These are phyloP conservation scores for Theobroma grandiflorum DNA, from an alignment of 441 rosid species.

Conservation along the genomic window DNA sequence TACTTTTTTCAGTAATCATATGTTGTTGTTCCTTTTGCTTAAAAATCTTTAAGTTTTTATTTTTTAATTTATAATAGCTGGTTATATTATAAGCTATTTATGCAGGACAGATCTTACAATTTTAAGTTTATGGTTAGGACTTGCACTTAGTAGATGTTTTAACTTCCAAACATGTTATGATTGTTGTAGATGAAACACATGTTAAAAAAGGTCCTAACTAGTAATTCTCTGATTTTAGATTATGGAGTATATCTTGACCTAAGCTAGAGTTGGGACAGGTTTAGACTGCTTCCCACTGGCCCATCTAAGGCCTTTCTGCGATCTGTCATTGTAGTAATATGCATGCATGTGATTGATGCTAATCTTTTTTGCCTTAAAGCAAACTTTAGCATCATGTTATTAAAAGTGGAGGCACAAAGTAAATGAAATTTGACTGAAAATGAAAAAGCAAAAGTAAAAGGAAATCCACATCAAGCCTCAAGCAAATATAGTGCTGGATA, in stretches of 20 bases:
- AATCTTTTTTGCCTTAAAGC: constrained; percentile 1
- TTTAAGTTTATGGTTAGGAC: background rate
- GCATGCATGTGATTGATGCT: background rate
- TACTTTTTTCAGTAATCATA: background rate
- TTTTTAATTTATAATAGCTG: background rate
- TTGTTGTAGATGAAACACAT: background rate
- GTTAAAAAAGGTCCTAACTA: background rate
- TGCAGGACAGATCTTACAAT: background rate
- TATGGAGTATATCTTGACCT: constrained; percentile 13
- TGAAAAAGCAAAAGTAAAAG: background rate
- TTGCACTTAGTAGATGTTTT: constrained; percentile 7
- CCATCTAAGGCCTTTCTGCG: background rate
- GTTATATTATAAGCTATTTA: background rate
- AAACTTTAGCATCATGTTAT: background rate
- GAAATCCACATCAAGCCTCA: background rate
- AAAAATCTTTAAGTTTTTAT: constrained; percentile 2
- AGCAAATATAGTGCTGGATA: background rate
- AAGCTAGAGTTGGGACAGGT: constrained; percentile 4
- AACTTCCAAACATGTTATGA: constrained; percentile 1
- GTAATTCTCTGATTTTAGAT: background rate
- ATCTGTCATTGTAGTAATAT: background rate
- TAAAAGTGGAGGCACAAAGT: background rate
- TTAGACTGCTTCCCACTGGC: background rate
- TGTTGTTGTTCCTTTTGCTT: constrained; percentile 10
- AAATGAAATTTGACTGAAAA: background rate